Base-by-base conservation (phyloP, 192 early-diverging fungal species). In the Coemansia sp. region DNA sequence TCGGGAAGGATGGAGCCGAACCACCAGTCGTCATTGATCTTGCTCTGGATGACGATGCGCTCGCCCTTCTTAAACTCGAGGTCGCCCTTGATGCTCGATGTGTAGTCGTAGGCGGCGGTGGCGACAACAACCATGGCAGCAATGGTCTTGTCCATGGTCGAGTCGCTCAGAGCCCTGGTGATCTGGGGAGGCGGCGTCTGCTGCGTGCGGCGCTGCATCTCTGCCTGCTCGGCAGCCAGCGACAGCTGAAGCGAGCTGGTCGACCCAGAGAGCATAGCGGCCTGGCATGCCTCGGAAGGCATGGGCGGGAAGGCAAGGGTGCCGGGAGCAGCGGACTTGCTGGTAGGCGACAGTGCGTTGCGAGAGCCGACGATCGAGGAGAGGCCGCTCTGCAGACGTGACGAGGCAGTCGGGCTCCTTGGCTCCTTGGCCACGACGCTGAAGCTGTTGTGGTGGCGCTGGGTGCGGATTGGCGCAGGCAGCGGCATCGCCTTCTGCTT, bases 1-100 rank as follows among this genome's bases (percentile, higher is more conserved):
- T 55, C 70, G 28, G 77, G 68, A 29, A 80, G 63, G 22, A 80
- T 72, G 28, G 71, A 73, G 30, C 77, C 77, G 35, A 74, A 73
- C 77, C 77, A 80, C 77, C 77, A 80, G 65, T 80, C 77, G 62
- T 80, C 77, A 55, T 80, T 80, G 77, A 80, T 67, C 27, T 67
- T 66, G 68, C 71, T 74, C 61, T 74, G 71, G 49, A 80, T 66
- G 54, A 74, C 68, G 23, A 80, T 80, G 62, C 77, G 77, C 61
- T 80, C 77, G 58, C 71, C 77, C 29, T 45, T 48, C 30, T 64
- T 30, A 45, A 80, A 80, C 64, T 74, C 71, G 30, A 80, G 60
- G 45, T 80, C 77, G 53, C 77, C 77, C 59, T 74, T 80, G 61
- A 80, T 69, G 42, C 61, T 58, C 24, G 77, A 74, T 13, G 71